Evolutionary conservation across 495 filamentous ascomycete genomes (phyloP), one percentile per base, ranked within the genome.

Genomic region (Tetracladium marchalianum): DNA sequence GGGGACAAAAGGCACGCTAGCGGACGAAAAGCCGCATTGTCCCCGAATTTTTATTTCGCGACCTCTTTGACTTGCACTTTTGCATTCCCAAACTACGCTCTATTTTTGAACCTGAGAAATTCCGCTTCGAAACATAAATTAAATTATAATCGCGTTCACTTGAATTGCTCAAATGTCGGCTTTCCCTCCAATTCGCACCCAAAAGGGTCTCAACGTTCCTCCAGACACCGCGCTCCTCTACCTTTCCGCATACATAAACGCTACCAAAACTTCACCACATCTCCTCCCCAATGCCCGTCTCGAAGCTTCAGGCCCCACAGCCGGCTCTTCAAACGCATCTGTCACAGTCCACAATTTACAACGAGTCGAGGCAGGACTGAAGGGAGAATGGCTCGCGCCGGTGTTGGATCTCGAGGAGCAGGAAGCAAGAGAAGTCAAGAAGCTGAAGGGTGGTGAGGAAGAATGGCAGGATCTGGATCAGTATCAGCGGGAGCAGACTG

Each of bases 271-370:
- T 19, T 67, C 75, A 50, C 68, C 80, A n/a, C 69, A 80, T 35
- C 73, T 83, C 13, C 80, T 84, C 54, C 82, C 82, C 4, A 82
- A 80, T 50, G 75, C 77, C 36, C 66, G 71, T 45, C 73, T 87
- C 56, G 75, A 68, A 39, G 70, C 79, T 46, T 66, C 71, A 35
- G 82, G 81, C 3, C 76, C 78, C 22, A 62, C 72, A 37, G 68
- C 73, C 15, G 76, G 76, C 35, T 64, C 72, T 1, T 70, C 64
- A 16, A 45, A 41, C 35, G 69, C 71, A 0, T 73, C 77, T 18
- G 55, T 85, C 12, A 72, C 74, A 15, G 62, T 87, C 36, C 77
- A 82, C 57, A 80, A 82, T 53, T 59, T 87, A 40, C 69, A 75
- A 57, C 73, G 82, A 16, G 75, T 85, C 9, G 76, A 82, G 58